These are phyloP conservation scores for Aristolochia fimbriata DNA, from an alignment of 164 flowering plant species.

Conservation along the genomic window DNA sequence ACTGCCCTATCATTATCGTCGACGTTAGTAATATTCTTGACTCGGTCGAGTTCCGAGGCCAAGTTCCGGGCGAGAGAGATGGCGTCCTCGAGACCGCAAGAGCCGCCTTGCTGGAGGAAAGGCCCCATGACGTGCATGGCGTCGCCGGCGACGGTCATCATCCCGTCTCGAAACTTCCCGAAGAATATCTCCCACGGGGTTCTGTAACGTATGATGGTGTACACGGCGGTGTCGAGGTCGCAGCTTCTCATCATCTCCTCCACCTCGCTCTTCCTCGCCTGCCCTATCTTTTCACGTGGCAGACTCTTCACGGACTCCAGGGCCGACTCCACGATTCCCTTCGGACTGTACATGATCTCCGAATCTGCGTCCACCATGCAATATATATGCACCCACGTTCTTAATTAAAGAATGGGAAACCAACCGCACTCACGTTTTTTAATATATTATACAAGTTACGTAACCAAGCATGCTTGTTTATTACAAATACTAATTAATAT, in stretches of 20 bases:
- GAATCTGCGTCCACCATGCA: too few relatives aligned
- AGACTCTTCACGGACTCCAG: slow-evolving; percentile 11
- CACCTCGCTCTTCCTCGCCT: slow-evolving; percentile 5
- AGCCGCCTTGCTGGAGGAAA: slow-evolving; percentile 30
- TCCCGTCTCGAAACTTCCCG: slow-evolving; percentile 16
- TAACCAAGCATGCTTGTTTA: too few relatives aligned
- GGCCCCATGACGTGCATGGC: slow-evolving; percentile 42
- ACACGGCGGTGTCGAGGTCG: slow-evolving; percentile 12
- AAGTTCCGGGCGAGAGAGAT: slow-evolving; percentile 27
- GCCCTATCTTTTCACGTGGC: slow-evolving; percentile 2
- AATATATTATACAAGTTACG: too few relatives aligned
- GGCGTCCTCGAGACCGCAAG: slow-evolving; percentile 31
- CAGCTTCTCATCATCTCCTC: slow-evolving; percentile 16
- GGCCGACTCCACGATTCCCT: slow-evolving; percentile 12
- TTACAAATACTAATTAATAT: too few relatives aligned
- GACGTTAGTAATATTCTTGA: too few relatives aligned
- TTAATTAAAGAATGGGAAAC: too few relatives aligned
- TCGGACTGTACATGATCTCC: slow-evolving; percentile 9
- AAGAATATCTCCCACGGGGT: slow-evolving; percentile 23
- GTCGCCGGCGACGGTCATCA: slow-evolving; percentile 29
- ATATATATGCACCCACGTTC: too few relatives aligned
- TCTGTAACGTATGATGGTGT: slow-evolving; percentile 14
- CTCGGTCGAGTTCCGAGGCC: slow-evolving; percentile 12
- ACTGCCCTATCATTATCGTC: too few relatives aligned
- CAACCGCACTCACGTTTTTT: too few relatives aligned